Evolutionary conservation across 331 rosid species (phyloP).

Genomic region (Spiraea crenata): DNA sequence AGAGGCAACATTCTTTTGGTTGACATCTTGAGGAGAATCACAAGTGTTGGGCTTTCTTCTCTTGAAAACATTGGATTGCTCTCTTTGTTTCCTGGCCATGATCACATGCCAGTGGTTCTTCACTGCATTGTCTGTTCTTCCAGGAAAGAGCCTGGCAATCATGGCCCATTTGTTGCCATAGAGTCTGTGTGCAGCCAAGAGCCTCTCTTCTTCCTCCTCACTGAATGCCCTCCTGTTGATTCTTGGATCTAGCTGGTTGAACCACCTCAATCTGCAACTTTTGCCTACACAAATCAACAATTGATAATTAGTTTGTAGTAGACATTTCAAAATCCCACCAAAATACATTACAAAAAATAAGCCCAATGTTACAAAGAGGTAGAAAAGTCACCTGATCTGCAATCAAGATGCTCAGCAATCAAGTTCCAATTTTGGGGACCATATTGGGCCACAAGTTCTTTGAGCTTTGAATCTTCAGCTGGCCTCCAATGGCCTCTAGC

Average conservation of each 20-base stretch:
- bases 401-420: slow-evolving; percentile 61
- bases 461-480: slow-evolving; percentile 65
- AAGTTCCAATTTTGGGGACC: slow-evolving; percentile 89
- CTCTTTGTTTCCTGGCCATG: slow-evolving; percentile 68
- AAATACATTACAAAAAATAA: not conserved
- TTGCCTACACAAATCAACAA: slow-evolving; percentile 44
- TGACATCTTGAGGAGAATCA: not conserved
- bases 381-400: slow-evolving; percentile 62
- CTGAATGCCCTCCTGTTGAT: slow-evolving; percentile 59
- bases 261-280: slow-evolving; percentile 85
- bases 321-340: not conserved
- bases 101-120: slow-evolving; percentile 87
- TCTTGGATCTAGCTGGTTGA: slow-evolving; percentile 74
- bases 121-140: slow-evolving; percentile 81
- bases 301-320: not conserved
- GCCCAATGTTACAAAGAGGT: not conserved
- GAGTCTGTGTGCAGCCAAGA: slow-evolving; percentile 48
- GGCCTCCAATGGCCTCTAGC: slow-evolving; percentile 90
- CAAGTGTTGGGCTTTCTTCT: slow-evolving; percentile 42
- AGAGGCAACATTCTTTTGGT: not conserved
- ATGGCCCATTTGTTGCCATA: slow-evolving; percentile 84
- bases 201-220: slow-evolving; percentile 69
- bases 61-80: slow-evolving; percentile 43
- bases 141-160: slow-evolving; percentile 72
- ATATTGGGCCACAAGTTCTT: slow-evolving; percentile 61